Percentiles rank a stretch among this genome's conserved stretches.
These are phyloP conservation scores for Epithemia pelagica DNA, from an alignment of 108 stramenopile species.

Conservation along the genomic window DNA sequence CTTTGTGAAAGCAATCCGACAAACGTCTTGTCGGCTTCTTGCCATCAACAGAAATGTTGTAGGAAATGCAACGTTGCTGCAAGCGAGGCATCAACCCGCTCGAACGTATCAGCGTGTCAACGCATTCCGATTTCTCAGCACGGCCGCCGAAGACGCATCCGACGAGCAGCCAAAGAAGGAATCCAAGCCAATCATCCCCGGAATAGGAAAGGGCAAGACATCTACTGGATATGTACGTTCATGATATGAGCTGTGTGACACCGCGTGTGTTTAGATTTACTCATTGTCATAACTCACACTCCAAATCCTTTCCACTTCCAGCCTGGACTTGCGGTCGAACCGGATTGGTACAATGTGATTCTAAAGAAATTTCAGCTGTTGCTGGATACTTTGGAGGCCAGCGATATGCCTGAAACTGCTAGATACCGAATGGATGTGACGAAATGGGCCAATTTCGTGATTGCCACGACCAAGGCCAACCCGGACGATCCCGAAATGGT, in stretches of 20 bases:
- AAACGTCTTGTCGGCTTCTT: neutral
- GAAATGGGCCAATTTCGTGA: constrained; percentile 69
- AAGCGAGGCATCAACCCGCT: too few species aligned
- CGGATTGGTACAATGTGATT: constrained; percentile 80
- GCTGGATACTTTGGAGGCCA: constrained; percentile 73
- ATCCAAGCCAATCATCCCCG: constrained; percentile 27
- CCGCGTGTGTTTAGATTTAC: neutral
- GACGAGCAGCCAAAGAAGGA: neutral
- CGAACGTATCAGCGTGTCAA: too few species aligned
- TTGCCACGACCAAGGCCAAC: constrained; percentile 58
- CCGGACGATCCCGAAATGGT: constrained; percentile 81
- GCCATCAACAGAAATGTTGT: neutral
- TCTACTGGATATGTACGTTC: constrained; percentile 82
- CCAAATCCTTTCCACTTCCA: constrained; percentile 10
- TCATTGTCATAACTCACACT: neutral
- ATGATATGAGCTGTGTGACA: neutral
- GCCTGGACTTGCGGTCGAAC: constrained; percentile 82
- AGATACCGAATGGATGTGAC: constrained; percentile 81
- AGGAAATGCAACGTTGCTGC: too few species aligned
- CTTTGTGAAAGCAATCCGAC: neutral
- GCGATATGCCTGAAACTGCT: constrained; percentile 79
- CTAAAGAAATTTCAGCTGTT: constrained; percentile 73
- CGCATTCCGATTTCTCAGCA: neutral
- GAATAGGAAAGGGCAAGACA: constrained; percentile 80
- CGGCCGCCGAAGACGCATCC: neutral